These are phyloP conservation scores for Boletus sp. DNA, from an alignment of 768 basidiomycete genomes.

Conservation along the genomic window DNA sequence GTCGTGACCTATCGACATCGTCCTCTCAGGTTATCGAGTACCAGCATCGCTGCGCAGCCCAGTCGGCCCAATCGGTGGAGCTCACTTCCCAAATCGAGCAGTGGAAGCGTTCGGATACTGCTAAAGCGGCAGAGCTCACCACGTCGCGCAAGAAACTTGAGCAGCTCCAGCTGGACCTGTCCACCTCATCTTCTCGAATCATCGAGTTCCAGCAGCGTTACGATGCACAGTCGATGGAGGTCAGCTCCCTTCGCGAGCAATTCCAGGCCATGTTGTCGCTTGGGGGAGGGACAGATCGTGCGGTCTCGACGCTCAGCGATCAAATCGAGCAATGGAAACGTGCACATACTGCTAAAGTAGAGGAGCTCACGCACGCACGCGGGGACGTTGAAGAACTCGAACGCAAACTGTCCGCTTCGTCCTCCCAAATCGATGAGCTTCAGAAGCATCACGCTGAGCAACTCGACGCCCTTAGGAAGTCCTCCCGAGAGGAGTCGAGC, in stretches of 20 bases:
- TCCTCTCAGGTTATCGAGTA: neutral
- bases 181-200: neutral
- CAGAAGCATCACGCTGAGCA: neutral
- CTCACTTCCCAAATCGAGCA: neutral
- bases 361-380: neutral
- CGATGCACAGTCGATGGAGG: neutral
- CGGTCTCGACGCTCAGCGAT: neutral
- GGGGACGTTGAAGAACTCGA: neutral
- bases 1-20: neutral
- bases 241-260: neutral
- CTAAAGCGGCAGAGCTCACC: neutral
- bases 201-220: neutral
- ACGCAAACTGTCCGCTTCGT: neutral
- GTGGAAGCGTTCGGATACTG: neutral
- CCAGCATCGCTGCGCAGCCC: neutral
- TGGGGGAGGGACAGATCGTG: neutral
- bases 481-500: neutral
- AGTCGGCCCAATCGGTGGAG: neutral
- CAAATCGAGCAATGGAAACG: neutral
- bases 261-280: neutral
- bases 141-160: neutral
- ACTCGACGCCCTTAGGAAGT: neutral
- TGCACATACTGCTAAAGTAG: neutral
- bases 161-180: neutral
- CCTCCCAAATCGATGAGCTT: neutral